Conservation (phyloP, 768 basidiomycete genomes). For the Podaxis sp. region DNA sequence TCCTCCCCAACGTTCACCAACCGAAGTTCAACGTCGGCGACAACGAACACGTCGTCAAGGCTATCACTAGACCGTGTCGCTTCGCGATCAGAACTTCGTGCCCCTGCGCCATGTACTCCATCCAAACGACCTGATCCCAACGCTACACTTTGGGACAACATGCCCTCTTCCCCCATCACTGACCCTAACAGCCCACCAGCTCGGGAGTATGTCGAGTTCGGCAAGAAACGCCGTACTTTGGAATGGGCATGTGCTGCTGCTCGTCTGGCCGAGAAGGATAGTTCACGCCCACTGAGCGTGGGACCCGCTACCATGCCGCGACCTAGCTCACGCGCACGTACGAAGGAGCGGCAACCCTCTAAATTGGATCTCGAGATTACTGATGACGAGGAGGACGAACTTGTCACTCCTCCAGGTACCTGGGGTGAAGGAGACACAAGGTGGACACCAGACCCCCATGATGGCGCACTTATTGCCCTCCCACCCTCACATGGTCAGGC, state of each 20-base stretch:
- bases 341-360: conserved; percentile 10
- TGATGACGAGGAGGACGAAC: conserved; percentile 64
- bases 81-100: conserved; percentile 47
- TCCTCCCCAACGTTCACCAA: conserved; percentile 27
- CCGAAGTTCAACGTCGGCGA: conserved; percentile 20
- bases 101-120: conserved; percentile 35
- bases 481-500: conserved; percentile 10
- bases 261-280: conserved; percentile 42
- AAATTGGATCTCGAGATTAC: conserved; percentile 39
- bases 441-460: conserved; percentile 27
- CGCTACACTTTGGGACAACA: conserved; percentile 45
- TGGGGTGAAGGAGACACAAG: conserved; percentile 36
- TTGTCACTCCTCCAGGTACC: conserved; percentile 58
- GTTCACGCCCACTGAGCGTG: conserved; percentile 10
- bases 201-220: conserved; percentile 43
- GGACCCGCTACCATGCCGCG: conserved; percentile 9
- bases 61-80: conserved; percentile 59
- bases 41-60: conserved; percentile 22
- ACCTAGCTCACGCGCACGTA: conserved; percentile 8
- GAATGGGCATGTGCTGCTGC: conserved; percentile 76
- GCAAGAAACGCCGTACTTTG: conserved; percentile 46
- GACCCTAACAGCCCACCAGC: conserved; percentile 49
- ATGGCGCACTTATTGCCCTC: conserved; percentile 15
- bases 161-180: conserved; percentile 61
- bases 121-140: conserved; percentile 31